Conservation (phyloP, 2,329 filamentous ascomycete species). For the Microascus cirrosus region DNA sequence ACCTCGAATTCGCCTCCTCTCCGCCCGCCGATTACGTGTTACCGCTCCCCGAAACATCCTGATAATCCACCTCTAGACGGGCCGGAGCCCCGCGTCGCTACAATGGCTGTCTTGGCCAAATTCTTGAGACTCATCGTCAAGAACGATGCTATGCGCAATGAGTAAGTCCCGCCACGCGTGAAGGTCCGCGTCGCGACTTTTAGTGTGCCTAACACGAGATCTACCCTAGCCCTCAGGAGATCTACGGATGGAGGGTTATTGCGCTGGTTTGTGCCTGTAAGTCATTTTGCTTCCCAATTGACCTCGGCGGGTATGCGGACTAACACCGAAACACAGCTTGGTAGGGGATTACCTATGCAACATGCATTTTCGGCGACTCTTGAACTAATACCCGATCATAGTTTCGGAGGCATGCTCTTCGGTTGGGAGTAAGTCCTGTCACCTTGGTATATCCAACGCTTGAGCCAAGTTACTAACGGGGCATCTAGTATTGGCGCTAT, state of each 20-base stretch:
- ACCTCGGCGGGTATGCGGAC: background rate
- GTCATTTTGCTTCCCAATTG: constrained; percentile 7
- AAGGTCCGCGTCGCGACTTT: background rate
- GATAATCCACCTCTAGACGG: background rate
- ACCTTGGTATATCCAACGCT: background rate
- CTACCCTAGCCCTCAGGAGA: constrained; percentile 36
- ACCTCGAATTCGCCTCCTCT: background rate
- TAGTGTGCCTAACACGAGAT: background rate
- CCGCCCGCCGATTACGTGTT: background rate
- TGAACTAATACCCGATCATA: constrained; percentile 20
- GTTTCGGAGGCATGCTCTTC: constrained; percentile 52
- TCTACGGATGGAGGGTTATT: constrained; percentile 61
- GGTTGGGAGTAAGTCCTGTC: constrained; percentile 23
- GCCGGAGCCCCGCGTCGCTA: constrained; percentile 6
- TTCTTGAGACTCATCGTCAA: constrained; percentile 47
- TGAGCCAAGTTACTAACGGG: constrained; percentile 4
- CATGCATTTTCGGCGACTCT: background rate
- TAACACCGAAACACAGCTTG: background rate
- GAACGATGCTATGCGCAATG: constrained; percentile 60
- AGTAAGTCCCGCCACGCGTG: constrained; percentile 17
- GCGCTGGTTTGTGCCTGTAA: constrained; percentile 45
- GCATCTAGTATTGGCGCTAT: constrained; percentile 50
- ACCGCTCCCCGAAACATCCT: background rate
- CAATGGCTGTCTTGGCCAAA: constrained; percentile 26
- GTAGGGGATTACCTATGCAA: background rate